Percentiles rank a stretch among this genome's conserved stretches.
phyloP scores from a whole-genome alignment of 192 early-diverging fungal genomes.

The Gamsiella multidivaricata region DNA sequence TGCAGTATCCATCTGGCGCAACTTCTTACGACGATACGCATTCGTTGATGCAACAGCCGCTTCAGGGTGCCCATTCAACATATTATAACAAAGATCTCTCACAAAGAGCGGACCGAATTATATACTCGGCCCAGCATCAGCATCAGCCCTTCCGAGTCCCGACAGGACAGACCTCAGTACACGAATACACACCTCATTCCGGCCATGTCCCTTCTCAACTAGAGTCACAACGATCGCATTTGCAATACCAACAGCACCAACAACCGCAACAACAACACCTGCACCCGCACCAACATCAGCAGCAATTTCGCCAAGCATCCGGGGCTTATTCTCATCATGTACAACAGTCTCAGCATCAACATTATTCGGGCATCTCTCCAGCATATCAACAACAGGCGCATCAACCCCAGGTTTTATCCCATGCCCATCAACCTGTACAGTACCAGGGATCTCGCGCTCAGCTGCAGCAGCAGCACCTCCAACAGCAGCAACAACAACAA shows the following conservation, averaged over 20 bases:
- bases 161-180: conserved; percentile 20
- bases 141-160: conserved; percentile 20
- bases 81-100: conserved; percentile 5
- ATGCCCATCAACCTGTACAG: conserved; percentile 22
- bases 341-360: conserved; percentile 39
- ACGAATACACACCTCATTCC: conserved; percentile 26
- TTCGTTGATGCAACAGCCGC: conserved; percentile 31
- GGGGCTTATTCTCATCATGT: conserved; percentile 26
- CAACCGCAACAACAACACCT: conserved; percentile 37
- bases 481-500: conserved; percentile 17
- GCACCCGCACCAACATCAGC: conserved; percentile 23
- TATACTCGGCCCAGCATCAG: conserved; percentile 18
- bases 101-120: conserved; percentile 30
- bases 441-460: conserved; percentile 33
- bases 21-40: conserved; percentile 32
- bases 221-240: conserved; percentile 25
- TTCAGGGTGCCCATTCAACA: conserved; percentile 17
- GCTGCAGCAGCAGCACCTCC: conserved; percentile 28
- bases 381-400: conserved; percentile 13
- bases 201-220: conserved; percentile 10
- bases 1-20: conserved; percentile 14
- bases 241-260: conserved; percentile 23
- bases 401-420: conserved; percentile 34
- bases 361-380: conserved; percentile 9
- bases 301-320: conserved; percentile 17